Base-by-base conservation (phyloP, 2,329 filamentous ascomycete species). In the Colletotrichum sp. region DNA sequence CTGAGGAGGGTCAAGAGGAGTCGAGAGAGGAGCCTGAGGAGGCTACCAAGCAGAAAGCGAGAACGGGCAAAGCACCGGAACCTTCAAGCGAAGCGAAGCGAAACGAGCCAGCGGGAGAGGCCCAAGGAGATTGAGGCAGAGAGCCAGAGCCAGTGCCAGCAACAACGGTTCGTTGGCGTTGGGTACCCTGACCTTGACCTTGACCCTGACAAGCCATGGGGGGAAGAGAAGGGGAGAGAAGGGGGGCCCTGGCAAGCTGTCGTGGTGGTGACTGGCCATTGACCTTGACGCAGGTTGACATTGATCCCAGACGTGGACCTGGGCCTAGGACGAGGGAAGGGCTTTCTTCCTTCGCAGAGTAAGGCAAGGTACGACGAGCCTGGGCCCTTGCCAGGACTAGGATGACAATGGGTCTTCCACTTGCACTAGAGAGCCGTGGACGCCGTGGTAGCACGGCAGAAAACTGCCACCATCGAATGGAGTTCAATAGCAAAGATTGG, bases 31-130 rank as follows among this genome's bases (percentile, higher is more conserved):
- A 48, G 39, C 39, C 39, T 48, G 39, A 48, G 39, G 39, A 48
- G 39, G 39, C 39, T 48, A 48, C 39, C 39, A 48, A 48, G 39
- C 39, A 48, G 59, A 34, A 60, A 52, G 67, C 65, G 43, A 74
- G 28, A 59, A 71, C 43, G 66, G 69, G 57, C 67, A 69, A 48
- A 71, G 67, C 67, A 64, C 26, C 63, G 68, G 39, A 67, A 55
- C 63, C 28, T 43, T 73, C 64, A 68, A 75, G 67, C 72, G 67
- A 68, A 77, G 67, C 72, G 75, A 74, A 75, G 75, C 75, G 72
- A 77, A 75, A 75, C 63, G 75, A 71, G 59, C 55, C 67, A 71
- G 63, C 61, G 61, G 43, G 74, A 39, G 30, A 75, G 68, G 48
- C 39, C 39, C 39, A n/a, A 43, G 64, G 73, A 71, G 64, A 71